Percentiles rank a stretch among this genome's conserved stretches.
phyloP scores from a whole-genome alignment of 352 stramenopile species.

The Globisporangium iwayamae region DNA sequence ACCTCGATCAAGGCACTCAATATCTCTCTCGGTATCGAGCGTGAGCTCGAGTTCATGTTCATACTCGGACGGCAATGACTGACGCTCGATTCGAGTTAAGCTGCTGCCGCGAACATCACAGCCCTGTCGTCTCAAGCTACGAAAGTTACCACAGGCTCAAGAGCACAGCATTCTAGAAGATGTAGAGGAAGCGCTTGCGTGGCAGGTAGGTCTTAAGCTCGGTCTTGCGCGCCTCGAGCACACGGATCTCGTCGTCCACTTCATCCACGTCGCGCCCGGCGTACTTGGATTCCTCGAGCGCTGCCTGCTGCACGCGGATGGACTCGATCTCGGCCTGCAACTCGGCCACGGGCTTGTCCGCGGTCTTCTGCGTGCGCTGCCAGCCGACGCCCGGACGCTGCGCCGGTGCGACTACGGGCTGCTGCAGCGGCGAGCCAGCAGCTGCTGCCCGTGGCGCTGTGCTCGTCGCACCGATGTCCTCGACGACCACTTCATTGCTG shows the following conservation, averaged over 20 bases:
- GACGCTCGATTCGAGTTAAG: too few species aligned
- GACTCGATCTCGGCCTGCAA: conserved; percentile 50
- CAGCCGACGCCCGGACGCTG: conserved; percentile 48
- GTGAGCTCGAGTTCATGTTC: too few species aligned
- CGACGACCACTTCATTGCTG: conserved; percentile 16
- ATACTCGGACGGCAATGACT: too few species aligned
- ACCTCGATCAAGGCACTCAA: too few species aligned
- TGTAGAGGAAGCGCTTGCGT: conserved; percentile 74
- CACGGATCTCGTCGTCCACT: conserved; percentile 66
- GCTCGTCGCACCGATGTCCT: conserved; percentile 13
- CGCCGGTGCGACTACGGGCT: conserved; percentile 20
- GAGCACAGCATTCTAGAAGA: conserved; percentile 42
- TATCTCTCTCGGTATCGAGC: too few species aligned
- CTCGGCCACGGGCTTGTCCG: conserved; percentile 26
- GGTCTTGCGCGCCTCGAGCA: conserved; percentile 63
- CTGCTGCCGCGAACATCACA: too few species aligned
- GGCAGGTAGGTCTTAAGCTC: conserved; percentile 65
- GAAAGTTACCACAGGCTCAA: too few species aligned
- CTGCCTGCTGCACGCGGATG: conserved; percentile 56
- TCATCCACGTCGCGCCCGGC: conserved; percentile 78
- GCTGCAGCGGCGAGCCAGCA: neutral
- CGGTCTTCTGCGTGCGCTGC: conserved; percentile 29
- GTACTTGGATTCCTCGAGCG: conserved; percentile 69
- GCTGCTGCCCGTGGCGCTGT: conserved; percentile 24
- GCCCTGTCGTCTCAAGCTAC: too few species aligned